Evolutionary conservation across 208 protist species (phyloP).

Genomic region (Leishmania martiniquensis): DNA sequence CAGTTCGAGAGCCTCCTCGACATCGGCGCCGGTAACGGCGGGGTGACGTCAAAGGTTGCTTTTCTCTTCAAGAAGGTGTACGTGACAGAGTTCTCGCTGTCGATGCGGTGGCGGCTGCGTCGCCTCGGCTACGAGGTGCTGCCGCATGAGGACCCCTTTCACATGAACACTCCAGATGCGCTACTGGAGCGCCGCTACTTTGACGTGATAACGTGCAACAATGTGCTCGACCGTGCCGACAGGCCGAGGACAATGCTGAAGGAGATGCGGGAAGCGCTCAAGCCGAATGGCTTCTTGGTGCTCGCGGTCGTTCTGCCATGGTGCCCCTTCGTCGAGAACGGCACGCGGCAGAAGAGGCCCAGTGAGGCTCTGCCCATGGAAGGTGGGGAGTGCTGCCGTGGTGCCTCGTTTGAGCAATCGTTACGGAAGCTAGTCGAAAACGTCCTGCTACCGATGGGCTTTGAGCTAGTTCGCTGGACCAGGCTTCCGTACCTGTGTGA

Average conservation of each 20-base stretch:
- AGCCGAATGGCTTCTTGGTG: constrained; percentile 57
- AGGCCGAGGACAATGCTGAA: constrained; percentile 60
- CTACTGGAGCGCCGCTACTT: constrained; percentile 42
- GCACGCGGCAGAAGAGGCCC: constrained; percentile 52
- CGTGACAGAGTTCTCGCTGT: constrained; percentile 70
- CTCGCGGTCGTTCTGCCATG: constrained; percentile 88
- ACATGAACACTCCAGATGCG: constrained; percentile 2
- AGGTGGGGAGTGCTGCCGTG: constrained; percentile 77
- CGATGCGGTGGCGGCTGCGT: constrained; percentile 85
- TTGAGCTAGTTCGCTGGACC: constrained; percentile 85
- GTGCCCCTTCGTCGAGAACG: constrained; percentile 88
- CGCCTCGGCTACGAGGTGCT: constrained; percentile 75
- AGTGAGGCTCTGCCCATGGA: constrained; percentile 75
- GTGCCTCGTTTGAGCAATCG: constrained; percentile 74
- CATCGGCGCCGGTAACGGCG: constrained; percentile 86
- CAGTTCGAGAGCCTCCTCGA: constrained; percentile 28
- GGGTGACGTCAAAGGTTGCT: constrained; percentile 62
- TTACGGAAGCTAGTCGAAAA: constrained; percentile 70
- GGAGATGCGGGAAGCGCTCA: constrained; percentile 67
- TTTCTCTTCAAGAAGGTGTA: constrained; percentile 60
- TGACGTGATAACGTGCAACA: constrained; percentile 80
- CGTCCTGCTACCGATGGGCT: constrained; percentile 74
- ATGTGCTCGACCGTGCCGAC: constrained; percentile 87
- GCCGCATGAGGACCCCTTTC: constrained; percentile 54
- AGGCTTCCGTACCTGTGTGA: constrained; percentile 85